Evolutionary conservation across 192 early-diverging fungal species (phyloP), one percentile per base, ranked within the genome.

Genomic region (Oehlia diaphana): DNA sequence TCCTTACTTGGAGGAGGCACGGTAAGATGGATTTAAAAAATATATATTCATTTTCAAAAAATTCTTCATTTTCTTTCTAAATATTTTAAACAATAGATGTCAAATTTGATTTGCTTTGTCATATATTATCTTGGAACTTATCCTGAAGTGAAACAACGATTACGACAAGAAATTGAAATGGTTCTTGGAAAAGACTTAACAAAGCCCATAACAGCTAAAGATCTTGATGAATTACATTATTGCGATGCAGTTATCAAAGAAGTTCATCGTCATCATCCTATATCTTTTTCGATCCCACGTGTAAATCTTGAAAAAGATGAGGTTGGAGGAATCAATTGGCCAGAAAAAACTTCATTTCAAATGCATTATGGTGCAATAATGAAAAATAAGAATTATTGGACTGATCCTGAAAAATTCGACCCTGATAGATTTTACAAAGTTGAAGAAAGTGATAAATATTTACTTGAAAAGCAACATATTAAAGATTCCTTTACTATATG

Each of bases 201-300:
- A 19, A 19, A 7, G 66, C 39, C 39, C 39, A 42, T 77, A 13
- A 37, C 62, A 23, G 23, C 65, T 35, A 63, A 77, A 42, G 47
- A 63, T 21, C 10, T 77, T 23, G 19, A 12, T 33, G 42, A 77
- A 66, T 44, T 77, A 35, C 35, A 44, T 0, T 77, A 65, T 65
- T 47, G 37, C 44, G 75, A 77, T 3, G 75, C 75, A 5, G 63
- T 77, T 42, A 77, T 77, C 21, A 65, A 42, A 7, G 75, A 77
- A 28, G n/a, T 35, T 12, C 9, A 14, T 16, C 28, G 75, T 44
- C n/a, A 66, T 19, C 13, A 0, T 3, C 50, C 61, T 19, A n/a
- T 47, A 49, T 26, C 26, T 26, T 26, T 26, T 26, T 26, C 26
- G 26, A 26, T 26, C 26, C 26, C 26, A 21, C 21, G 61, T 39